These are phyloP conservation scores for Fusarium nisikadoi DNA, from an alignment of 2,329 filamentous ascomycete genomes.

Conservation along the genomic window DNA sequence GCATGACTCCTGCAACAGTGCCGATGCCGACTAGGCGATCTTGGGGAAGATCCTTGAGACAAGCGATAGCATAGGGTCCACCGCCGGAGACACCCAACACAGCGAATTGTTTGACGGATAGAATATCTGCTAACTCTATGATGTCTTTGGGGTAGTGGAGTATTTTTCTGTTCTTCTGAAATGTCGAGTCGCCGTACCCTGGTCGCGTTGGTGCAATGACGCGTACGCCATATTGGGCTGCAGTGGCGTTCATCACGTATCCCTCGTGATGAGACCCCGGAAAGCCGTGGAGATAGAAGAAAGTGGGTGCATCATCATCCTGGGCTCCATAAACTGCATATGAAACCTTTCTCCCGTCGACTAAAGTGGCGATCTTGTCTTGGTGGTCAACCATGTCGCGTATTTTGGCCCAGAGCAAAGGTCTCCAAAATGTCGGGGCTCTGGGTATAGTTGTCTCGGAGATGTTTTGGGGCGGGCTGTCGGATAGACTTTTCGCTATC, in stretches of 20 bases:
- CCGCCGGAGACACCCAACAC: conserved; percentile 23
- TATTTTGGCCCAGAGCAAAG: neutral
- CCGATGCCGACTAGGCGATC: conserved; percentile 13
- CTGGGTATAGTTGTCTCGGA: fast-evolving
- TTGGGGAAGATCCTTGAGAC: conserved; percentile 1
- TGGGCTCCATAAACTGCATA: conserved; percentile 26
- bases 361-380: conserved; percentile 6
- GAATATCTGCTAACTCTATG: neutral
- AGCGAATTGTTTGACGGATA: neutral
- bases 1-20: conserved; percentile 20
- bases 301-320: conserved; percentile 1
- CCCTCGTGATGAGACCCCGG: conserved; percentile 31
- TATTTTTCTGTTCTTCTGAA: conserved; percentile 12
- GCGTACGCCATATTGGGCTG: neutral
- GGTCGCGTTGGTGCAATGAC: conserved; percentile 16
- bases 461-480: neutral
- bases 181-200: conserved; percentile 22
- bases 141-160: conserved; percentile 18
- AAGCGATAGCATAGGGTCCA: conserved; percentile 24
- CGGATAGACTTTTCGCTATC: neutral
- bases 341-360: conserved; percentile 16
- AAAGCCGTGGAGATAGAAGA: conserved; percentile 27
- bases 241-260: neutral
- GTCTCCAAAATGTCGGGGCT: neutral
- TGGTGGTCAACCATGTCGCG: conserved; percentile 7